Evolutionary conservation across 495 filamentous ascomycete genomes (phyloP), one percentile per base, ranked within the genome.

Genomic region (Hypoxylon fuscum): DNA sequence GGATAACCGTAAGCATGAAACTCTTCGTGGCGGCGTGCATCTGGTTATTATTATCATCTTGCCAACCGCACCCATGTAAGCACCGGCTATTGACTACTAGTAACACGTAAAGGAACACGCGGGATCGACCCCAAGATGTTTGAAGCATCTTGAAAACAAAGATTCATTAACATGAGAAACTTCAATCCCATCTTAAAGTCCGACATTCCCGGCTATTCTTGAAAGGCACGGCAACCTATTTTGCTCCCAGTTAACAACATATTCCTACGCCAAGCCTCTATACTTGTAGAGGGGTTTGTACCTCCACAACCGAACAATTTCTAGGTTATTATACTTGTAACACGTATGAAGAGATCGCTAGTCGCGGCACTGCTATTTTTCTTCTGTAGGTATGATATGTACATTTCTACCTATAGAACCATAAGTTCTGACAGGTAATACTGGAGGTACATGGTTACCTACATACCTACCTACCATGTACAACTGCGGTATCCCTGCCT

Each of bases 211-310:
- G 62, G 62, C 48, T 59, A 49, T 32, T 44, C 35, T 64, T 8
- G 44, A 64, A 64, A 43, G 61, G 61, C 61, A 45, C 62, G 54
- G 52, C 27, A 48, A 46, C 55, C 62, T 42, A 40, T 14, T 49
- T 43, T 31, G 31, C 31, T 48, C 11, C 11, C 5, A 3, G 12
- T 37, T n/a, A 37, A 2, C 1, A n/a, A 37, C 34, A 37, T 37
- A 14, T 37, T 57, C 15, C 41, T 34, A 31, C 27, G 60, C 53
- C 41, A 48, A 63, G 40, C 25, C 17, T 38, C 22, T 52, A 40
- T 47, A 38, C n/a, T n/a, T n/a, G n/a, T n/a, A n/a, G n/a, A n/a
- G n/a, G n/a, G 31, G 42, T 38, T 23, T 18, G 23, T 32, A 47
- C 12, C 44, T 5, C n/a, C 25, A 17, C 22, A 9, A 9, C 18